Evolutionary conservation across 331 rosid species (phyloP).

Genomic region (Rhamnella rubrinervis): DNA sequence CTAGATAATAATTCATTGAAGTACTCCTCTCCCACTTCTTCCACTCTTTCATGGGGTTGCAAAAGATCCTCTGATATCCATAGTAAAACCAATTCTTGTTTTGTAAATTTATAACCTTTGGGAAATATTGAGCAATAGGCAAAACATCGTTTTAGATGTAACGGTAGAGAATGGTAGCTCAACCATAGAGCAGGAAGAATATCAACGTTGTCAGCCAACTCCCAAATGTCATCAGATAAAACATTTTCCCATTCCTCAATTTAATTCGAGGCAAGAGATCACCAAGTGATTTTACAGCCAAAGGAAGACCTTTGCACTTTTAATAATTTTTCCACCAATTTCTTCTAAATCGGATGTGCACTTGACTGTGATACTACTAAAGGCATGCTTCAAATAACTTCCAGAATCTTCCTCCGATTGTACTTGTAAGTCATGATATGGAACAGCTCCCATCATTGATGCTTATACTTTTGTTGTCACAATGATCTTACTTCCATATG

Average conservation of each 20-base stretch:
- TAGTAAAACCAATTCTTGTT: constrained; percentile 11
- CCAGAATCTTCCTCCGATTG: constrained; percentile 35
- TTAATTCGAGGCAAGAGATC: constrained; percentile 13
- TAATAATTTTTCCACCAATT: constrained; percentile 27
- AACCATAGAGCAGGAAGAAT: too few relatives aligned
- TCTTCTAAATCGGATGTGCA: constrained; percentile 5
- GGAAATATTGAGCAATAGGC: too few relatives aligned
- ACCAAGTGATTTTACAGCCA: constrained; percentile 39
- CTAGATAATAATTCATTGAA: too few relatives aligned
- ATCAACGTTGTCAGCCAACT: too few relatives aligned
- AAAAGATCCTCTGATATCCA: constrained; percentile 34
- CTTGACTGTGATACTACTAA: neutral
- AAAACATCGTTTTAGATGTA: too few relatives aligned
- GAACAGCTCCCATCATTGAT: constrained; percentile 1
- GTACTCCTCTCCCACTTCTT: neutral
- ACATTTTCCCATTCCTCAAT: constrained; percentile 17
- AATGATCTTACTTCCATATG: constrained; percentile 25
- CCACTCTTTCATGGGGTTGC: constrained; percentile 10
- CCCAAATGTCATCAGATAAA: constrained; percentile 26
- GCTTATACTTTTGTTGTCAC: constrained; percentile 13
- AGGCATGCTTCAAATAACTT: constrained; percentile 22
- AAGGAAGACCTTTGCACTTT: constrained; percentile 32
- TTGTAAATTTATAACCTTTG: too few relatives aligned
- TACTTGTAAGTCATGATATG: neutral
- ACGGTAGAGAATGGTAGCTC: too few relatives aligned